phyloP scores from a whole-genome alignment of 1,139 yeast species.

The Scheffersomyces titani region DNA sequence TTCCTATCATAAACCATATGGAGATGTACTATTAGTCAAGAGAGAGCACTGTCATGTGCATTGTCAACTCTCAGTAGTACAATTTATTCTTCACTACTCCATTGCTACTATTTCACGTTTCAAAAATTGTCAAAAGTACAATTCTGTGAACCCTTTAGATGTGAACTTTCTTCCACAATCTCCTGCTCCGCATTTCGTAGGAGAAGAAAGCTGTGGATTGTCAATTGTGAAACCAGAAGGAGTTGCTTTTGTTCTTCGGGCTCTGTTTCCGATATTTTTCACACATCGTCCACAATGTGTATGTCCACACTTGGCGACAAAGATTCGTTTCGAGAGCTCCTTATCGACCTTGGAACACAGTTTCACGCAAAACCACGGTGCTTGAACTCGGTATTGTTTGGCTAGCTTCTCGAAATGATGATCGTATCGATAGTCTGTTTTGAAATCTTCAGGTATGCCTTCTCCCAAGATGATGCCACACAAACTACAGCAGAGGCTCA shows the following conservation, averaged over 20 bases:
- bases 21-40: neutral
- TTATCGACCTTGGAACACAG: constrained; percentile 56
- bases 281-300: constrained; percentile 86
- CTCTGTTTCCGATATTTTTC: constrained; percentile 51
- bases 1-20: neutral
- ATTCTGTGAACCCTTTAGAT: constrained; percentile 38
- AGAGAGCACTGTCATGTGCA: neutral
- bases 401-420: constrained; percentile 28
- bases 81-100: neutral
- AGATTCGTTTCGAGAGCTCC: constrained; percentile 67
- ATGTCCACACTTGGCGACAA: constrained; percentile 79
- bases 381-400: constrained; percentile 38
- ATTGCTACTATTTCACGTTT: neutral
- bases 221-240: constrained; percentile 28
- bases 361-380: constrained; percentile 65
- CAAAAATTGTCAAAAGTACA: constrained; percentile 19
- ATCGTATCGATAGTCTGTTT: constrained; percentile 31
- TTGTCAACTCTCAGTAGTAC: too few species aligned
- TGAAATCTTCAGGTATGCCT: constrained; percentile 62
- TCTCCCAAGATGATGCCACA: constrained; percentile 73
- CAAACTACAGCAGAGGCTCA: constrained; percentile 56
- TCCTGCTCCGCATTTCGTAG: constrained; percentile 46
- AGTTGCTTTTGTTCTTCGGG: constrained; percentile 16
- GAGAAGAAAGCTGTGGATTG: constrained; percentile 51
- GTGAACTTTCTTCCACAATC: constrained; percentile 40